These are phyloP conservation scores for Beauveria sp. DNA, from an alignment of 2,329 filamentous ascomycete species.

Conservation along the genomic window DNA sequence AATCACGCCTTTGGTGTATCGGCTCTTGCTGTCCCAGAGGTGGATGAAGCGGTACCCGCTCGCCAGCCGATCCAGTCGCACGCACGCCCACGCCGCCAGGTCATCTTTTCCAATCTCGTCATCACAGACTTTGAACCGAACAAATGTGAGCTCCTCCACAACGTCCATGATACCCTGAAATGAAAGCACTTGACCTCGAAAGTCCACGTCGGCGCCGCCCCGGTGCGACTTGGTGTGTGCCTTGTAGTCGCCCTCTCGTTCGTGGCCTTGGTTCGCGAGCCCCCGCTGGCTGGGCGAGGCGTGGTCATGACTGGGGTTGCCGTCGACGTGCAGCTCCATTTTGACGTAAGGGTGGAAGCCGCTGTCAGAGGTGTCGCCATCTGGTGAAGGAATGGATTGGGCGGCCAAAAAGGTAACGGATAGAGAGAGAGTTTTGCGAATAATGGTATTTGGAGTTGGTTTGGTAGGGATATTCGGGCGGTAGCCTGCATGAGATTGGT, in stretches of 20 bases:
- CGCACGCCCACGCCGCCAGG: conserved; percentile 80
- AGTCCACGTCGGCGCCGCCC: conserved; percentile 57
- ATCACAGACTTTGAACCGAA: conserved; percentile 81
- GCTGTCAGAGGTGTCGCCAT: conserved; percentile 38
- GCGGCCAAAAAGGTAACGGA: conserved; percentile 68
- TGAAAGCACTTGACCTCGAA: conserved; percentile 47
- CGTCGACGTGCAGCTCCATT: conserved; percentile 75
- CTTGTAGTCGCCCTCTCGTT: conserved; percentile 43
- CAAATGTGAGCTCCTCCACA: conserved; percentile 63
- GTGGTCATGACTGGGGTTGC: conserved; percentile 32
- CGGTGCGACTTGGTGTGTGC: conserved; percentile 49
- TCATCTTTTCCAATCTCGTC: conserved; percentile 74
- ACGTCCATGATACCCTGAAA: conserved; percentile 51
- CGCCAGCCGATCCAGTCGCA: conserved; percentile 72
- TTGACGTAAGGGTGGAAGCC: conserved; percentile 76
- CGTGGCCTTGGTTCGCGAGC: conserved; percentile 32
- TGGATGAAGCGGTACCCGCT: conserved; percentile 72
- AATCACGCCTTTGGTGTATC: conserved; percentile 58
- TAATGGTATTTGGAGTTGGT: conserved; percentile 16
- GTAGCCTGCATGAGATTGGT: conserved; percentile 21
- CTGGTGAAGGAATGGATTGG: conserved; percentile 64
- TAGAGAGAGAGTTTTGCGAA: conserved; percentile 57
- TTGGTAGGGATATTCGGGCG: conserved; percentile 20
- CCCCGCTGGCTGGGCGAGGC: conserved; percentile 4
- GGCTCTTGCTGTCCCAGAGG: conserved; percentile 62